phyloP scores from a whole-genome alignment of 2,329 filamentous ascomycete genomes.

The Talaromyces marneffei region DNA sequence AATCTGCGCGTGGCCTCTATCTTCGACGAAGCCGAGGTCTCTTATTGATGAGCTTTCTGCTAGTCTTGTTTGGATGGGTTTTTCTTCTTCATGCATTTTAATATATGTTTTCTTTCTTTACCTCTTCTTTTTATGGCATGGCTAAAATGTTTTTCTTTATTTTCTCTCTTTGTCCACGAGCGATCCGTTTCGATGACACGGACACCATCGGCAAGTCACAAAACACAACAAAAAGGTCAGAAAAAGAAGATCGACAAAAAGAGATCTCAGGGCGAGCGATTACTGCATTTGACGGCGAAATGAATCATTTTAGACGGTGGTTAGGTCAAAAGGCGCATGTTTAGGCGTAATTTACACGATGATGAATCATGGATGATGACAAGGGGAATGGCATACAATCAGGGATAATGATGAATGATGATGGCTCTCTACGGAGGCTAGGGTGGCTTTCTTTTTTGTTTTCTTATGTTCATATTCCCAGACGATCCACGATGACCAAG shows the following conservation, averaged over 20 bases:
- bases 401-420: background rate
- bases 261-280: background rate
- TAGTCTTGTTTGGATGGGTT: background rate
- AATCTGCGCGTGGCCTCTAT: background rate
- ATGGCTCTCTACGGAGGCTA: background rate
- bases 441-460: slow-evolving; percentile 1
- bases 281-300: slow-evolving; percentile 5
- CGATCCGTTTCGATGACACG: background rate
- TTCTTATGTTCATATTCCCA: background rate
- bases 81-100: background rate
- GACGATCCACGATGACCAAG: background rate
- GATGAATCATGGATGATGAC: background rate
- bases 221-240: background rate
- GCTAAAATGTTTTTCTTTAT: background rate
- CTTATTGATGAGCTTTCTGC: background rate
- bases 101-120: background rate
- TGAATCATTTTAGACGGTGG: background rate
- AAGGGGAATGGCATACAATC: background rate
- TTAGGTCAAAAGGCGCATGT: background rate
- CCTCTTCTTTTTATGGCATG: background rate
- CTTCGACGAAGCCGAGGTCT: background rate
- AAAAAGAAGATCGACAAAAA: background rate
- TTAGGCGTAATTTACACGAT: background rate
- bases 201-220: background rate
- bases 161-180: background rate